These are phyloP conservation scores for Fraxinus floribunda DNA, from an alignment of 305 asterid genomes.

Conservation along the genomic window DNA sequence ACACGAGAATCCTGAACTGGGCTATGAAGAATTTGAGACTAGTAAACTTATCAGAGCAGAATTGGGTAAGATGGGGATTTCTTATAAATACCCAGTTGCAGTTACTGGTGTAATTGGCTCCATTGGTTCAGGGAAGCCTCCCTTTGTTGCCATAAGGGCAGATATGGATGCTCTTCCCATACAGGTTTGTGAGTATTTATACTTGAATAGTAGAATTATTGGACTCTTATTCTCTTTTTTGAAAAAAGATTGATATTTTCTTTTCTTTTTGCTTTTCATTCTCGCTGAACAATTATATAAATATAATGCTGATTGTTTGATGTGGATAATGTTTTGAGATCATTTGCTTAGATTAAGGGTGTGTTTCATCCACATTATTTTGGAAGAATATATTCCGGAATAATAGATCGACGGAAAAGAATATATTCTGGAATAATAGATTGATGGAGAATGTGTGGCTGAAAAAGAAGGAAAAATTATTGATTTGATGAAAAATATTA, in stretches of 20 bases:
- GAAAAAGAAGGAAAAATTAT: too few relatives aligned
- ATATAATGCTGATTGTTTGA: background rate
- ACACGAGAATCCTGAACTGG: conserved; percentile 94
- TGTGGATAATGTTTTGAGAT: conserved; percentile 1
- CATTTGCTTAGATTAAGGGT: background rate
- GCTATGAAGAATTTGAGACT: conserved; percentile 86
- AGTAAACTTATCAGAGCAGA: conserved; percentile 84
- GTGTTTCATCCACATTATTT: too few relatives aligned
- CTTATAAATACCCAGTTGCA: conserved; percentile 72
- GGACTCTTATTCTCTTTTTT: background rate
- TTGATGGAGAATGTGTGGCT: too few relatives aligned
- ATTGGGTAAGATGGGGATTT: conserved; percentile 77
- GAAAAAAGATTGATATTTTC: background rate
- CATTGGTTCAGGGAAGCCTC: conserved; percentile 82
- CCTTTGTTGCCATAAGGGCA: conserved; percentile 91
- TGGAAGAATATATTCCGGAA: too few relatives aligned
- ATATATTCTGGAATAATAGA: too few relatives aligned
- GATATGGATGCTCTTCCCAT: conserved; percentile 95
- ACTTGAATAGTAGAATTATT: background rate
- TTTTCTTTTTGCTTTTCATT: background rate
- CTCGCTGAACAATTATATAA: background rate
- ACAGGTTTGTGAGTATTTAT: conserved; percentile 46
- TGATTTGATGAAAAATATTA: too few relatives aligned
- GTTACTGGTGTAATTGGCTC: conserved; percentile 80
- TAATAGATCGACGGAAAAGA: too few relatives aligned